Percentiles rank a stretch among this genome's conserved stretches.
phyloP scores from a whole-genome alignment of 768 basidiomycete species.

The Lactarius vividus region DNA sequence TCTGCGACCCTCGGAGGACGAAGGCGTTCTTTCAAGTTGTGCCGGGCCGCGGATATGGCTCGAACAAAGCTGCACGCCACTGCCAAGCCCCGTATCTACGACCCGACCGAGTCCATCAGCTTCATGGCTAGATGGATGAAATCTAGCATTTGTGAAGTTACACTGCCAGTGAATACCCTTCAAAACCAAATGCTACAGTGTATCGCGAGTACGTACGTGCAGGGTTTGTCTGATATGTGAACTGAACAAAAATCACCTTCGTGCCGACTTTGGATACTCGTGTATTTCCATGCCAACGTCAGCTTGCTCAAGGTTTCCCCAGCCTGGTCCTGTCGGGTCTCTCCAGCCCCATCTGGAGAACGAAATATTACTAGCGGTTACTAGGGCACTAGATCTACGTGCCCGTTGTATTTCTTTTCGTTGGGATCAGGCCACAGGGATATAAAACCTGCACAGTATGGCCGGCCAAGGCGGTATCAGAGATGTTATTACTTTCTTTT shows the following conservation, averaged over 20 bases:
- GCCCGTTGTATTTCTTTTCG: not conserved
- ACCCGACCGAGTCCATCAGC: not conserved
- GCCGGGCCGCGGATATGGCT: not conserved
- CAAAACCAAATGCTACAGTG: not conserved
- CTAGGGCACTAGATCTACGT: not conserved
- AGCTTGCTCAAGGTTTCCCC: not conserved
- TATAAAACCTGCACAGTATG: conserved; percentile 3
- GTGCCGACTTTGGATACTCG: not conserved
- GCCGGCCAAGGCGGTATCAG: not conserved
- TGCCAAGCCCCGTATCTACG: not conserved
- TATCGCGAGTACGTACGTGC: not conserved
- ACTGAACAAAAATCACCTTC: not conserved
- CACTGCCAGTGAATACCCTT: not conserved
- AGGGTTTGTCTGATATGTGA: not conserved
- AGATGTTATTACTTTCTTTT: conserved; percentile 6
- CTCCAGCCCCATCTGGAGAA: not conserved
- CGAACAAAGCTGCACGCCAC: no score
- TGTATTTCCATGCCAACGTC: conserved; percentile 1
- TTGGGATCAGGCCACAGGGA: no score
- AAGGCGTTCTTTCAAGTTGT: no score
- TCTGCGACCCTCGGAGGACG: no score
- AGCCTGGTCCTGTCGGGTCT: not conserved
- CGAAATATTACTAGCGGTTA: not conserved
- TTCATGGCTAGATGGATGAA: not conserved
- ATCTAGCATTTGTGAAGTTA: not conserved